These are phyloP conservation scores for Elsinoe australis DNA, from an alignment of 2,329 filamentous ascomycete species.

Conservation along the genomic window DNA sequence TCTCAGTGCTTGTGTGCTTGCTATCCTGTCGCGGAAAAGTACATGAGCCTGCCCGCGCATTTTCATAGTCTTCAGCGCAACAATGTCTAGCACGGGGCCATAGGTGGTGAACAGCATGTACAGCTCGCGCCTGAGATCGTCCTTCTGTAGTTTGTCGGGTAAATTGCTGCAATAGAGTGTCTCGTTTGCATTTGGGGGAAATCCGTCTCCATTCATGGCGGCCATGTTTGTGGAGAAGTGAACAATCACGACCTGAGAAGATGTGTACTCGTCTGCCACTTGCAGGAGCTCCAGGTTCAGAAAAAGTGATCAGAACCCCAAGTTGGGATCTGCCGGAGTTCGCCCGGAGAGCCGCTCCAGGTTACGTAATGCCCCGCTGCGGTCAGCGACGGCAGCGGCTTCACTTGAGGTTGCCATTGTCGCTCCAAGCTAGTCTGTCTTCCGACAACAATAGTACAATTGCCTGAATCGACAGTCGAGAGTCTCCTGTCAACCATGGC, in stretches of 20 bases:
- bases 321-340: too few species aligned
- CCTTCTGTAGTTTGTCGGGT: conserved; percentile 81
- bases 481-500: conserved; percentile 90
- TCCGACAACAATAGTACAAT: neutral
- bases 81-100: conserved; percentile 83
- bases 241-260: too few species aligned
- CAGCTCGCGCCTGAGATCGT: conserved; percentile 74
- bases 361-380: too few species aligned
- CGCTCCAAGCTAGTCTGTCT: too few species aligned
- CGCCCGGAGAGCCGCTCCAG: too few species aligned
- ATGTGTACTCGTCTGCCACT: too few species aligned
- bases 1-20: conserved; percentile 90
- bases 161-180: conserved; percentile 88
- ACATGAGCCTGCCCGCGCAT: conserved; percentile 97
- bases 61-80: conserved; percentile 77
- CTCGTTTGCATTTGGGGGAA: conserved; percentile 19
- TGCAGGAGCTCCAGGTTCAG: too few species aligned
- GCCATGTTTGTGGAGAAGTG: neutral
- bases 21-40: conserved; percentile 79
- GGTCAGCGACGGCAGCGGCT: too few species aligned
- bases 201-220: conserved; percentile 3
- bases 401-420: too few species aligned
- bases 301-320: too few species aligned
- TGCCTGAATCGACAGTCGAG: conserved; percentile 73
- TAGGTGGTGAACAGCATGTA: conserved; percentile 95